Evolutionary conservation across 371 early-diverging fungal species (phyloP).

Genomic region (Saksenaea oblongispora): DNA sequence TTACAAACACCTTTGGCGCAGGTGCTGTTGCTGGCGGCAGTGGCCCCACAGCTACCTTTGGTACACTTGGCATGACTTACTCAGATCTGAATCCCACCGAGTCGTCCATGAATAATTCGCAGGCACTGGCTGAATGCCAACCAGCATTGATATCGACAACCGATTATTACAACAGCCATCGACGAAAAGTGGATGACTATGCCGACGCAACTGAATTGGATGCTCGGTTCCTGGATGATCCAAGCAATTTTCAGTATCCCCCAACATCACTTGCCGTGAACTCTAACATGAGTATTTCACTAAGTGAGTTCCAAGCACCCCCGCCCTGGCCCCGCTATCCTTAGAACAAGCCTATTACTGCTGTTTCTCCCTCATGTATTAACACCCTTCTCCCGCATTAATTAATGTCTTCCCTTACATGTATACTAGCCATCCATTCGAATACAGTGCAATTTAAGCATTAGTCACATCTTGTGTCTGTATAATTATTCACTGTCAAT

Average conservation of each 20-base stretch:
- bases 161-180: neutral
- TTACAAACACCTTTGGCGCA: neutral
- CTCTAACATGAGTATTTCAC: neutral
- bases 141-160: neutral
- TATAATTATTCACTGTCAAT: neutral
- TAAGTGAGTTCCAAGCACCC: neutral
- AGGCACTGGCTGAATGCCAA: neutral
- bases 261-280: neutral
- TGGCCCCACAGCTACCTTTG: constrained; percentile 13
- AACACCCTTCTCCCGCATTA: neutral
- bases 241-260: neutral
- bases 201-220: neutral
- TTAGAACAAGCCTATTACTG: neutral
- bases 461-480: neutral
- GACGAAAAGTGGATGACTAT: neutral
- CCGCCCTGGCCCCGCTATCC: constrained; percentile 1
- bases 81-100: neutral
- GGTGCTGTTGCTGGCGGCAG: neutral
- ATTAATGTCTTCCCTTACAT: neutral
- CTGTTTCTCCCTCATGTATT: neutral
- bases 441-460: neutral
- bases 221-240: neutral
- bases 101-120: neutral
- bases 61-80: constrained; percentile 3
- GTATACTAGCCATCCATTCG: neutral